A percentile compares a stretch with the other conserved stretches of the same genome.
Evolutionary conservation across 2,329 filamentous ascomycete genomes (phyloP).

Genomic region (Coniochaeta ligniaria): DNA sequence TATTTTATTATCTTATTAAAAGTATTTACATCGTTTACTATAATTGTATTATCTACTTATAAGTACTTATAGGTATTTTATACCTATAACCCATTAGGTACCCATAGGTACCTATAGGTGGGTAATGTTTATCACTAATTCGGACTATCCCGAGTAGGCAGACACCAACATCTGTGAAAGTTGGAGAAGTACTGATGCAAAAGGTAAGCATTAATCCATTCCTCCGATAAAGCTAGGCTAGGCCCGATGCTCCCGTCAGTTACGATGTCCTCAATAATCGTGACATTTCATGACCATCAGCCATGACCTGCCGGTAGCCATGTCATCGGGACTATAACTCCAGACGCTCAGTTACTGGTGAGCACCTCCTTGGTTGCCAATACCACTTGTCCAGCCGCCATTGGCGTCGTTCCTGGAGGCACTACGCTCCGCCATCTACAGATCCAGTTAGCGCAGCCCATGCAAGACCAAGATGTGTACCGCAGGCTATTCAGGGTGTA

Average conservation of each 20-base stretch:
- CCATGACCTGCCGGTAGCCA: not conserved
- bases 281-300: not conserved
- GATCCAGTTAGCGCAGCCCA: not conserved
- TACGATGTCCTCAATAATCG: not conserved
- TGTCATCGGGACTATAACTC: not conserved
- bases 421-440: conserved; percentile 44
- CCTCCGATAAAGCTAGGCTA: too few species aligned
- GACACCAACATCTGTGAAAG: too few species aligned
- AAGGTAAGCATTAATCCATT: too few species aligned
- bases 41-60: too few species aligned
- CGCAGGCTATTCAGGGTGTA: not conserved
- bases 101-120: too few species aligned
- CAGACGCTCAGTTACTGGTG: conserved; percentile 24
- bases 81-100: too few species aligned
- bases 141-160: too few species aligned
- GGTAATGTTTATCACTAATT: too few species aligned
- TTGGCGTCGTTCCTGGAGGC: conserved; percentile 47
- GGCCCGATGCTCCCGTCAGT: not conserved
- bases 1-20: too few species aligned
- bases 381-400: conserved; percentile 15
- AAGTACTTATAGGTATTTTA: too few species aligned
- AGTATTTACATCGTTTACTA: too few species aligned
- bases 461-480: not conserved
- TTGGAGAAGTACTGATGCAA: too few species aligned
- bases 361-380: conserved; percentile 13